A percentile compares a stretch with the other conserved stretches of the same genome.
phyloP scores from a whole-genome alignment of 176 grass and related monocot genomes.

The Avena eriantha region DNA sequence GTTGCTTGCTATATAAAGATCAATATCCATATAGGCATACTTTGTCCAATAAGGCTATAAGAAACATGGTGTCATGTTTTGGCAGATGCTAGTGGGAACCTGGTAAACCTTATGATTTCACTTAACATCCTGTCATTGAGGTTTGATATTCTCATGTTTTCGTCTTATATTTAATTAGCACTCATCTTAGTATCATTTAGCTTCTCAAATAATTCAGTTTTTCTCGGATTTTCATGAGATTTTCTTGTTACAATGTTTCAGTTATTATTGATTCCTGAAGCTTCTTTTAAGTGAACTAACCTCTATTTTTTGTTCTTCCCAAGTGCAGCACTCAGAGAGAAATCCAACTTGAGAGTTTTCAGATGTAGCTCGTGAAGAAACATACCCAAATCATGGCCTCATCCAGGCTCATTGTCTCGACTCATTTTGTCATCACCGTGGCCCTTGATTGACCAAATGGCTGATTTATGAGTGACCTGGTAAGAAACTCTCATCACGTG shows the following conservation, averaged over 20 bases:
- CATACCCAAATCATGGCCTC: not conserved
- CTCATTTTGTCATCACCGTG: not conserved
- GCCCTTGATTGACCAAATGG: not conserved
- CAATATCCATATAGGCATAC: not conserved
- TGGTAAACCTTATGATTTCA: not conserved
- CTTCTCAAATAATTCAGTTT: not conserved
- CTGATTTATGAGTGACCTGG: not conserved
- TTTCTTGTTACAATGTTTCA: not conserved
- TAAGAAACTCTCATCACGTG: not conserved
- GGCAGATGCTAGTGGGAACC: not conserved
- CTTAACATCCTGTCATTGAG: not conserved
- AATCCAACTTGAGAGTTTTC: not conserved
- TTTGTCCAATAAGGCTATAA: not conserved
- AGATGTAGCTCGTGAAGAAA: not conserved
- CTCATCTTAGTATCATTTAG: conserved; percentile 4
- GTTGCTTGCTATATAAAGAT: not conserved
- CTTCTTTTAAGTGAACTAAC: not conserved
- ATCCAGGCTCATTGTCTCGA: not conserved
- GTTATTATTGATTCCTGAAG: not conserved
- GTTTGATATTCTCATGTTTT: conserved; percentile 15
- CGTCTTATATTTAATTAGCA: conserved; percentile 1
- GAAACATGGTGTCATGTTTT: not conserved
- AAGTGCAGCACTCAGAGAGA: conserved; percentile 15
- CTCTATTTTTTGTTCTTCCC: not conserved
- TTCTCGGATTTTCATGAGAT: not conserved